A percentile compares a stretch with the other conserved stretches of the same genome.
phyloP scores from a whole-genome alignment of 331 rosid genomes.

The Ulmus americana region DNA sequence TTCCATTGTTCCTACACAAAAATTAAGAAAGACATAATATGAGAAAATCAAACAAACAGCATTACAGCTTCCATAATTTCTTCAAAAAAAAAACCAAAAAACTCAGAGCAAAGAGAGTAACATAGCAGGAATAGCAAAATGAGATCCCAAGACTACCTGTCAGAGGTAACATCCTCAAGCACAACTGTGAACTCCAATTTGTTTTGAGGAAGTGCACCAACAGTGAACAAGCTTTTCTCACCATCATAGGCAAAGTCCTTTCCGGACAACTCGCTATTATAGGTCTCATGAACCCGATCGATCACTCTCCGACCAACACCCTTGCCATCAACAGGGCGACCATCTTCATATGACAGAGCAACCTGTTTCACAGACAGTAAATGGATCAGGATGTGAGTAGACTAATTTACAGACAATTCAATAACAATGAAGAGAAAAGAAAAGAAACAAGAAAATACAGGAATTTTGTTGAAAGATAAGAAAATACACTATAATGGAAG shows the following conservation, averaged over 20 bases:
- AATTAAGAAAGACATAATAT: too few relatives aligned
- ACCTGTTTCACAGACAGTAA: slow-evolving; percentile 37
- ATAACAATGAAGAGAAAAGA: neutral
- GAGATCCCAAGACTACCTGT: slow-evolving; percentile 39
- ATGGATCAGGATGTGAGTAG: neutral
- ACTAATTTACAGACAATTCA: neutral
- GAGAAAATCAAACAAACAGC: too few relatives aligned
- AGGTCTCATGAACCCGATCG: slow-evolving; percentile 72
- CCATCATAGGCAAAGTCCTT: slow-evolving; percentile 91
- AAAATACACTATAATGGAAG: slow-evolving; percentile 73
- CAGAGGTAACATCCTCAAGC: slow-evolving; percentile 56
- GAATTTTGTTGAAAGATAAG: neutral
- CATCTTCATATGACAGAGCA: slow-evolving; percentile 67
- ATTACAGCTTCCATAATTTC: too few relatives aligned
- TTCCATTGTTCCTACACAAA: slow-evolving; percentile 53
- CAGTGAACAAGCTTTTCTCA: slow-evolving; percentile 74
- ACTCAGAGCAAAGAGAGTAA: neutral
- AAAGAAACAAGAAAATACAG: neutral
- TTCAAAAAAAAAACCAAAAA: neutral
- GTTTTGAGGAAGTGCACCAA: slow-evolving; percentile 80
- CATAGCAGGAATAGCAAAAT: neutral
- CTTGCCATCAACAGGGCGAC: slow-evolving; percentile 82
- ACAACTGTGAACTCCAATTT: slow-evolving; percentile 77
- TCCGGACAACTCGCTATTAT: slow-evolving; percentile 55
- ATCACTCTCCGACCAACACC: slow-evolving; percentile 73